Base-by-base conservation (phyloP, 2,329 filamentous ascomycete species). In the Epichloe hybrida region DNA sequence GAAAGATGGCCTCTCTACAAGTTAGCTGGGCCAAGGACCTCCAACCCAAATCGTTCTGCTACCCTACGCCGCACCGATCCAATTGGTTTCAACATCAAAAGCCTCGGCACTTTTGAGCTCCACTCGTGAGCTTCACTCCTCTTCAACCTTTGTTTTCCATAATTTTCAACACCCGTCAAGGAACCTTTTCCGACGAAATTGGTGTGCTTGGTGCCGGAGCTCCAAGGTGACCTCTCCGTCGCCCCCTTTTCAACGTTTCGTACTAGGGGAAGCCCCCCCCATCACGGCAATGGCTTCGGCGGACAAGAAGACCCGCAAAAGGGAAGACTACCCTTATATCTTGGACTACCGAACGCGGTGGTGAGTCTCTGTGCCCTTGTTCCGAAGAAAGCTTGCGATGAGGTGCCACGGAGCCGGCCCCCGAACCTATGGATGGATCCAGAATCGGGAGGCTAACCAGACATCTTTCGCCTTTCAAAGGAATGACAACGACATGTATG, bases 401-500 rank as follows among this genome's bases (percentile, higher is more conserved):
- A 31, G 3, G 8, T 31, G 27, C 27, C 27, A 31, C 27, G 27
- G 27, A 31, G 27, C 7, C 2, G 4, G 2, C 23, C 27, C 27
- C 27, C 6, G 4, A 21, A 21, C 3, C 21, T 4, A 21, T 21
- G 21, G 2, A 8, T 27, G 15, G 15, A 37, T 12, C 11, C 36
- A 15, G 21, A 31, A 11, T 23, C 0, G 5, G 12, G 13, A 27
- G 11, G 42, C 35, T 50, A 38, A 43, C n/a, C 38, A 21, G 40
- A 20, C 2, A 23, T 17, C 50, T 42, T 53, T 52, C 54, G 43
- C n/a, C 36, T 5, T 38, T 9, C 11, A 21, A 52, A 90, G 88
- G 88, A 83, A 80, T 65, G 89, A 95, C 68, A 95, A 95, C 64
- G 89, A 95, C 70, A 93, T 94, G 86, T 95, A 93, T 67, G 77